Percentiles rank a stretch among this genome's conserved stretches.
Evolutionary conservation across 352 stramenopile genomes (phyloP).

Genomic region (Phytophthora kernoviae): DNA sequence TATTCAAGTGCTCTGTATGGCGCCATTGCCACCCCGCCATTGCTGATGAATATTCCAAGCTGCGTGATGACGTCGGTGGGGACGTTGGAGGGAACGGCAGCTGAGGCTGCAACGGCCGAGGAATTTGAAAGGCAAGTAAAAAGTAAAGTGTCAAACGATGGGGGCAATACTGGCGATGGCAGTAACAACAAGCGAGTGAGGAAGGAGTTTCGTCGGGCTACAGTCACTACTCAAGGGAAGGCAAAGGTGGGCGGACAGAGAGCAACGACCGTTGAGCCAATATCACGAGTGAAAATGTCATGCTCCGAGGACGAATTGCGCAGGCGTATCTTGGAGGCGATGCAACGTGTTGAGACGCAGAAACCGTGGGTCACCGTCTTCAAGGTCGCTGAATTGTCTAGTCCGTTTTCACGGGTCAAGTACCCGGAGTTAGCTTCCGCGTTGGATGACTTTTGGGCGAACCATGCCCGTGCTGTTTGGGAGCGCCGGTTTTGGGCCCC

Average conservation of each 20-base stretch:
- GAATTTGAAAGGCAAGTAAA: too few relatives aligned
- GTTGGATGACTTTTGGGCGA: conserved; percentile 27
- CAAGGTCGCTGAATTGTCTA: conserved; percentile 10
- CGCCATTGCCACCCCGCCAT: conserved; percentile 13
- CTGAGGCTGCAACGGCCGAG: background rate
- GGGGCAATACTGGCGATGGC: background rate
- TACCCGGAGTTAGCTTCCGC: conserved; percentile 9
- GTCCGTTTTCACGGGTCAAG: conserved; percentile 24
- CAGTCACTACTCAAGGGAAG: background rate
- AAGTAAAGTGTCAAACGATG: too few relatives aligned
- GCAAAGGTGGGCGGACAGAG: background rate
- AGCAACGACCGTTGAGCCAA: background rate
- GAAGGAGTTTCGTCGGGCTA: background rate
- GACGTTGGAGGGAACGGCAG: background rate
- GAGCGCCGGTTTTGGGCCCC: conserved; percentile 41
- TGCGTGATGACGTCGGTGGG: background rate
- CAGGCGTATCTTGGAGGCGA: conserved; percentile 9
- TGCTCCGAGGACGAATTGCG: background rate
- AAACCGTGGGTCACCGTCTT: conserved; percentile 35
- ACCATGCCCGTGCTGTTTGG: conserved; percentile 36
- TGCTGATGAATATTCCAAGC: conserved; percentile 1
- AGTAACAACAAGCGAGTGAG: background rate
- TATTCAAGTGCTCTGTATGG: conserved; percentile 14
- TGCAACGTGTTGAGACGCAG: conserved; percentile 25
- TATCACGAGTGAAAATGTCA: background rate